A percentile compares a stretch with the other conserved stretches of the same genome.
These are phyloP conservation scores for Monosporascus sp. DNA, from an alignment of 2,329 filamentous ascomycete species.

Conservation along the genomic window DNA sequence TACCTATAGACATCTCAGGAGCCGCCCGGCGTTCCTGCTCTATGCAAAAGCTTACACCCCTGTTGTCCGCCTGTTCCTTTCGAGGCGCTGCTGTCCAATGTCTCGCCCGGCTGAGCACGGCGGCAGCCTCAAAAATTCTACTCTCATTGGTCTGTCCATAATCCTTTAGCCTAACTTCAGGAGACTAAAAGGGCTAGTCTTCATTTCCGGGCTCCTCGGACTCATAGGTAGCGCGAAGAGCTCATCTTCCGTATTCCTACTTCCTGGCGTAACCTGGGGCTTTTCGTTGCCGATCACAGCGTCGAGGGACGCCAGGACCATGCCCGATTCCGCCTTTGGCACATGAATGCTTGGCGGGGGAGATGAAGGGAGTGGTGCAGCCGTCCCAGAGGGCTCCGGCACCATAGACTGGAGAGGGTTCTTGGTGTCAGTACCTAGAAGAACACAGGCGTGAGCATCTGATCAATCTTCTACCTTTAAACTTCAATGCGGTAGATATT, in stretches of 20 bases:
- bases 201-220: slow-evolving; percentile 80
- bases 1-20: no score
- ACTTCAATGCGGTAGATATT: not conserved
- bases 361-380: slow-evolving; percentile 1
- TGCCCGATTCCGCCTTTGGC: slow-evolving; percentile 14
- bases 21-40: no score
- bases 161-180: slow-evolving; percentile 22
- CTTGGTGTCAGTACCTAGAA: slow-evolving; percentile 16
- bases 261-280: slow-evolving; percentile 16
- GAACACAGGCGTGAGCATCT: slow-evolving; percentile 4
- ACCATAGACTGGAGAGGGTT: slow-evolving; percentile 6
- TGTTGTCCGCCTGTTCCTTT: no score
- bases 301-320: slow-evolving; percentile 32
- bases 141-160: not conserved
- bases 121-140: slow-evolving; percentile 3
- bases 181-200: slow-evolving; percentile 72
- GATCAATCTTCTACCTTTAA: not conserved
- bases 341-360: not conserved
- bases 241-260: slow-evolving; percentile 64
- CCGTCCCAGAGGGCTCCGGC: slow-evolving; percentile 30
- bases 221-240: slow-evolving; percentile 85
- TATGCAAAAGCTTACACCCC: no score
- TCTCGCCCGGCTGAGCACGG: not conserved
- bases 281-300: slow-evolving; percentile 33
- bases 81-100: no score